phyloP scores from a whole-genome alignment of 306 rosid species.

The Malus asiatica region DNA sequence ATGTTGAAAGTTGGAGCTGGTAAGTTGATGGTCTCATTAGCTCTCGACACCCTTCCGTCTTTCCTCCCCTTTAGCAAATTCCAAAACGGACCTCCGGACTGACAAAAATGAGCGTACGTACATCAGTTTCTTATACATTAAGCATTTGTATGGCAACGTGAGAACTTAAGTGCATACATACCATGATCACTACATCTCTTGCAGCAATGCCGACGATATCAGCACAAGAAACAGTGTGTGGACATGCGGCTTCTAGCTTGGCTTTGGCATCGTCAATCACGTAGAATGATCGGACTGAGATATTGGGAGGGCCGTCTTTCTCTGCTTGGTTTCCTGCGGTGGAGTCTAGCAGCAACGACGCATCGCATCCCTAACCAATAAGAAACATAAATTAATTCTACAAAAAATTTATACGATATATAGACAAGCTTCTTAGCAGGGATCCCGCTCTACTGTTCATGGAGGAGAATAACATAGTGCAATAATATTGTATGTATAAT shows the following conservation, averaged over 20 bases:
- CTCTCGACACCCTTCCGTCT: conserved; percentile 67
- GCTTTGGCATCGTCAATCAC: conserved; percentile 60
- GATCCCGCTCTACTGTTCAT: too few species aligned
- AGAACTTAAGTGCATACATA: conserved; percentile 1
- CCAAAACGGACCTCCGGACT: conserved; percentile 77
- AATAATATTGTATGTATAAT: not conserved
- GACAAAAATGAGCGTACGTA: not conserved
- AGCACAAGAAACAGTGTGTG: conserved; percentile 62
- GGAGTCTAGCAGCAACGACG: conserved; percentile 59
- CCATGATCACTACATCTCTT: conserved; percentile 59
- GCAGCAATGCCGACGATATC: conserved; percentile 65
- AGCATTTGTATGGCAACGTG: not conserved
- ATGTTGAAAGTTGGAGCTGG: conserved; percentile 61
- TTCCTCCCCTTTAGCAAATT: conserved; percentile 64
- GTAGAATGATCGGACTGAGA: conserved; percentile 51
- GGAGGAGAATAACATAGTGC: not conserved
- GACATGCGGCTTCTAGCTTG: conserved; percentile 62
- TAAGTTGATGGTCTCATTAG: conserved; percentile 48
- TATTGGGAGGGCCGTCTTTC: conserved; percentile 64
- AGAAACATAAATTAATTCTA: not conserved
- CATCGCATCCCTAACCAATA: conserved; percentile 56
- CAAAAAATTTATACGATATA: not conserved
- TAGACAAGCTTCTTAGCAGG: too few species aligned
- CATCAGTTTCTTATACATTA: not conserved
- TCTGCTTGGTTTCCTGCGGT: conserved; percentile 46